phyloP scores from a whole-genome alignment of 192 early-diverging fungal genomes.

The Hyaloraphidium curvatum region DNA sequence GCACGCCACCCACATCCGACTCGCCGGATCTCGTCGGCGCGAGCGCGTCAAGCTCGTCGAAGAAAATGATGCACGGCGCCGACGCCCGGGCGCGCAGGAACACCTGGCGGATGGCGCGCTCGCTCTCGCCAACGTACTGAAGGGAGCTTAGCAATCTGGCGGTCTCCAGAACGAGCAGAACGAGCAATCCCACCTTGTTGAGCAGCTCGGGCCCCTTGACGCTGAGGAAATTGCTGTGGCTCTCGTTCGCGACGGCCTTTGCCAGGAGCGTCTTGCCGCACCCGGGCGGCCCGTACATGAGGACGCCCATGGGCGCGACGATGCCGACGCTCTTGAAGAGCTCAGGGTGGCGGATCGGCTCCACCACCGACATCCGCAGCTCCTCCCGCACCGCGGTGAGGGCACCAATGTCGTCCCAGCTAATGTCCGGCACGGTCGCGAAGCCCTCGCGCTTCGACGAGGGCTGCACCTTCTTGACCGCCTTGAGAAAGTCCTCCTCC shows the following conservation, averaged over 20 bases:
- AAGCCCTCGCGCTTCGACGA: conserved; percentile 96
- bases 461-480: conserved; percentile 80
- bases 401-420: conserved; percentile 94
- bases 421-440: conserved; percentile 87
- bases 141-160: background rate
- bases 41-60: conserved; percentile 93
- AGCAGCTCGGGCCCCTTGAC: conserved; percentile 96
- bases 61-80: conserved; percentile 90
- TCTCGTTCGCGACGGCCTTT: conserved; percentile 95
- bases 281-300: conserved; percentile 94
- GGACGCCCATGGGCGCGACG: conserved; percentile 71
- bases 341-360: conserved; percentile 83
- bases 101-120: conserved; percentile 84
- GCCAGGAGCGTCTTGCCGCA: conserved; percentile 96
- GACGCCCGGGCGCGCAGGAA: conserved; percentile 85
- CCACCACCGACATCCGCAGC: conserved; percentile 84
- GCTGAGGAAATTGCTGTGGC: conserved; percentile 91
- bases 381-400: conserved; percentile 69
- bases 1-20: conserved; percentile 35
- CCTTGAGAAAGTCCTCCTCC: conserved; percentile 66
- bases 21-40: conserved; percentile 73
- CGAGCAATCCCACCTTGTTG: conserved; percentile 48
- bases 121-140: conserved; percentile 93
- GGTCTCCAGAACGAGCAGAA: background rate
- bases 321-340: conserved; percentile 78